Base-by-base conservation (phyloP, 305 asterid species). In the Stenogyne calaminthoides region DNA sequence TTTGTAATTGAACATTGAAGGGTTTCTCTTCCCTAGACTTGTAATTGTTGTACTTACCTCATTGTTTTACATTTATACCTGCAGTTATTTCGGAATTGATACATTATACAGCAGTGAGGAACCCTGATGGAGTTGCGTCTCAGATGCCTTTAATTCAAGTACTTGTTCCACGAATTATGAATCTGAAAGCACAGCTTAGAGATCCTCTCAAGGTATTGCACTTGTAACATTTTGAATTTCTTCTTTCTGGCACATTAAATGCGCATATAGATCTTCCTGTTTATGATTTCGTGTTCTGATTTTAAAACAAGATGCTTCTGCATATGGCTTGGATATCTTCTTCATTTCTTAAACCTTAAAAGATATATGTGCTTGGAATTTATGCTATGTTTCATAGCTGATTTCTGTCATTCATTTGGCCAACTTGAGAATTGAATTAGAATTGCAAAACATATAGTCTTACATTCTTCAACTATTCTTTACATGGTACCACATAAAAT, bases 31-130 rank as follows among this genome's bases (percentile, higher is more conserved):
- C 34, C 51, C 54, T 60, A 29, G 59, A 64, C 37, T 63, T 70
- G 62, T 76, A 12, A 75, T 12, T 52, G 51, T 54, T 67, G 27
- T 37, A 36, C 49, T 15, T n/a, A 15, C 8, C 19, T 61, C 66
- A 60, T 60, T 59, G 51, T 74, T 59, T 62, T 46, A 56, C 51
- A 58, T 68, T 40, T 22, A 69, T 74, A 58, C 66, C 78, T 85
- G 90, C 97, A 95, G 99, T 95, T 74, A 83, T 92, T 77, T 95
- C 98, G 70, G 99, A 95, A 80, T 81, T 95, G 80, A 95, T 95
- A 81, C 98, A 90, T 84, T 89, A 91, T 80, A 84, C 99, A 60
- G 70, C 96, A 63, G 91, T 88, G 61, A 88, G 91, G 87, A 80
- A 86, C 83, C 76, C 81, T 40, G 89, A 84, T 61, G 90, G 74